Base-by-base conservation (phyloP, 176 grass and related monocot genomes). In the Echinochloa phyllopogon region DNA sequence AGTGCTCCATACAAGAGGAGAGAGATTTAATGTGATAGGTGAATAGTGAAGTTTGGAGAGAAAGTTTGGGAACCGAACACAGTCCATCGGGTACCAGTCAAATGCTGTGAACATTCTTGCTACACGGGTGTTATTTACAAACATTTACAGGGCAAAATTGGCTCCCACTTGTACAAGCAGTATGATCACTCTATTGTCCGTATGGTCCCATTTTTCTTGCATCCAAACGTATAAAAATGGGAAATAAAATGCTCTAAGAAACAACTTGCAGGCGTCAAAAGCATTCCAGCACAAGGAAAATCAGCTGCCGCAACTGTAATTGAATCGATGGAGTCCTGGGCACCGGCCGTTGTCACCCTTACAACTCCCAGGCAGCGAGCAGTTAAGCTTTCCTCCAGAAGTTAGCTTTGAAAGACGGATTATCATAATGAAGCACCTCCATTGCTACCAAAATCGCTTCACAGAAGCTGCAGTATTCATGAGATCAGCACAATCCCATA, bases 61-160 rank as follows among this genome's bases (percentile, higher is more conserved):
- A n/a, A n/a, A n/a, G n/a, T n/a, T n/a, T n/a, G n/a, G n/a, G n/a
- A n/a, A n/a, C n/a, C n/a, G n/a, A n/a, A n/a, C n/a, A n/a, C n/a
- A n/a, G n/a, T n/a, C n/a, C n/a, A n/a, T n/a, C n/a, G n/a, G n/a
- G n/a, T 18, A 55, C 60, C 13, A 58, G 41, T 61, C 24, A 57
- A 43, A 69, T 77, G 14, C 23, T 65, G 27, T 69, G 24, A 23
- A 25, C 10, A 6, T 45, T 68, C 82, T 44, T 55, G 61, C 49
- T 57, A 85, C 62, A 57, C 33, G 48, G 8, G n/a, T 15, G 38
- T 29, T 78, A 74, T 62, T 13, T 86, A 73, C 72, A 78, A 37
- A 82, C 65, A 82, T 90, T 76, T 83, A 86, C 83, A 90, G 11
- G 64, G 52, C 15, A 64, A 90, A 72, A 82, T 58, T 90, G 49